phyloP scores from a whole-genome alignment of 139 green algal genomes.

The Chlorella sp. region DNA sequence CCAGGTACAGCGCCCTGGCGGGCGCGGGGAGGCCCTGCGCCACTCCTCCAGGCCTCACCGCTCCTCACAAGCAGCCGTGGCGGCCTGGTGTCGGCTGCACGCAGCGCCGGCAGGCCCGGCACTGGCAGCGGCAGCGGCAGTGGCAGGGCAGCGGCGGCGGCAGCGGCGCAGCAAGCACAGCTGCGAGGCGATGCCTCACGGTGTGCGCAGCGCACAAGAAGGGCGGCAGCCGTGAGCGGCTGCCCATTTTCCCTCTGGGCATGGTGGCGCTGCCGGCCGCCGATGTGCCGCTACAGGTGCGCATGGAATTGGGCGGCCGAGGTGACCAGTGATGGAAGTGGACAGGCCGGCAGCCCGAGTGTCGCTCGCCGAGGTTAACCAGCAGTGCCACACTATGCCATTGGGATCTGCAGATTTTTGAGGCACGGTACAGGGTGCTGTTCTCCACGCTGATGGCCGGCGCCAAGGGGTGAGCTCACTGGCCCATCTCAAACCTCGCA shows the following conservation, averaged over 20 bases:
- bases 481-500: not conserved
- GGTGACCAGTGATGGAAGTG: too few relatives aligned
- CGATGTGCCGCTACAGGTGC: slow-evolving; percentile 50
- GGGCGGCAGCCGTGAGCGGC: not conserved
- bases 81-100: not conserved
- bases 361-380: too few relatives aligned
- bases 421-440: slow-evolving; percentile 61
- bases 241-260: slow-evolving; percentile 67
- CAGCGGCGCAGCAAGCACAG: not conserved
- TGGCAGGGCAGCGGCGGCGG: not conserved
- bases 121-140: not conserved
- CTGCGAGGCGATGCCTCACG: not conserved
- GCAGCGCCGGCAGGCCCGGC: too few relatives aligned
- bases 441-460: slow-evolving; percentile 62
- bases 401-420: slow-evolving; percentile 72
- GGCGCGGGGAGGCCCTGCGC: not conserved
- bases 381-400: too few relatives aligned
- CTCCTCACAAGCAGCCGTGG: not conserved
- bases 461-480: slow-evolving; percentile 25
- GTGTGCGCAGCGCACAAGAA: not conserved
- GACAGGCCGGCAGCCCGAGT: too few relatives aligned
- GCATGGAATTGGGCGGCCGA: too few relatives aligned
- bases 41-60: not conserved
- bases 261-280: slow-evolving; percentile 59
- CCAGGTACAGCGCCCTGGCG: too few relatives aligned